Base-by-base conservation (phyloP, 805 yeast species). In the Candida adriatica region DNA sequence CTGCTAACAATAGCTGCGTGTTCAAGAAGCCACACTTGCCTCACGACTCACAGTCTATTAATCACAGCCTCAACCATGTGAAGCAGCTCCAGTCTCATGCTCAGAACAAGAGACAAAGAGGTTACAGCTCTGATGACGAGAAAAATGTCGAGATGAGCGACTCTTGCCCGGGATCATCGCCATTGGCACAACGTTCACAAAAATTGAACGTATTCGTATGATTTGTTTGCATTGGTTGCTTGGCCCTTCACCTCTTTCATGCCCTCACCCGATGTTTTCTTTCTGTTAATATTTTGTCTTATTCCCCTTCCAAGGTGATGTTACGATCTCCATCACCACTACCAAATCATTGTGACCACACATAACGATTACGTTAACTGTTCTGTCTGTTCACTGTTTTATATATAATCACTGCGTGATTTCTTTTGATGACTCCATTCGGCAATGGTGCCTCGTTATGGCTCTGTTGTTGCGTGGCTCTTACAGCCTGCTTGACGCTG, bases 151-250 rank as follows among this genome's bases (percentile, higher is more conserved):
- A 29, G 7, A 33, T 31, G 23, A 20, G 24, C 10, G 36, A 36
- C 16, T 7, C 30, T 18, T 37, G 37, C 18, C 44, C 44, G 6
- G 18, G 30, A 8, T 39, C 44, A 5, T 39, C 44, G 3, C 48
- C 48, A 6, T 30, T 43, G 25, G 39, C 42, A 4, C 46, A 41
- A 30, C 37, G 43, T 29, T 41, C 48, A 13, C 46, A 41, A 15
- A 41, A 39, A 17, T 14, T 39, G 26, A 43, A 39, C 23, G 13
- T 35, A 16, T 27, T 29, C 22, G 15, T 33, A 13, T 37, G 27
- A 42, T 26, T 10, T 16, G 16, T 6, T 17, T 15, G 19, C 13
- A 7, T 26, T 25, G 16, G 13, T 14, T 25, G 11, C 8, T 25
- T 13, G 10, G 8, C 17, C 9, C 28, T 26, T 15, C 28, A 16